phyloP scores from a whole-genome alignment of 805 yeast species.

The Sugiyamaella valdiviana region DNA sequence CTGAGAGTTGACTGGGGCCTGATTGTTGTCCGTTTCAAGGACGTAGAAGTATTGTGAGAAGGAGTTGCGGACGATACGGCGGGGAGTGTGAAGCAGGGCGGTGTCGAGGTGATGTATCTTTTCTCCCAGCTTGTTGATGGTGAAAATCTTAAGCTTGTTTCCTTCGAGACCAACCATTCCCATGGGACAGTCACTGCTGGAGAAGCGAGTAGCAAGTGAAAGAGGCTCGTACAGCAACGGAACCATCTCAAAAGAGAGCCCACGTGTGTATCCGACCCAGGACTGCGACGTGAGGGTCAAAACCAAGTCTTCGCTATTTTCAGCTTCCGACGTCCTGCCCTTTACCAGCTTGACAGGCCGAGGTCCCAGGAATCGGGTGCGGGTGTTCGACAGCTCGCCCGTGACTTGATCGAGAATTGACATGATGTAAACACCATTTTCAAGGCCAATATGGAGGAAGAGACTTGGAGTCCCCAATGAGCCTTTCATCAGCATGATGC shows the following conservation, averaged over 20 bases:
- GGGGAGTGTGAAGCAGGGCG: slow-evolving; percentile 17
- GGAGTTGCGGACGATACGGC: slow-evolving; percentile 14
- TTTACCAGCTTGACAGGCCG: slow-evolving; percentile 48
- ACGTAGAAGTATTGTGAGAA: slow-evolving; percentile 33
- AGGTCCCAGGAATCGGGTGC: slow-evolving; percentile 69
- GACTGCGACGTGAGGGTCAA: slow-evolving; percentile 49
- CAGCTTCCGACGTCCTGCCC: slow-evolving; percentile 25
- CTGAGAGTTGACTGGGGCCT: slow-evolving; percentile 12
- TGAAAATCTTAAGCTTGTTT: slow-evolving; percentile 47
- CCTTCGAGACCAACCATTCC: slow-evolving; percentile 62
- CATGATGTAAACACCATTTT: slow-evolving; percentile 73
- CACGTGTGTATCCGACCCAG: slow-evolving; percentile 46
- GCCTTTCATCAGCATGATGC: slow-evolving; percentile 31
- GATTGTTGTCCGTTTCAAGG: slow-evolving; percentile 42
- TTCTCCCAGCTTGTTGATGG: slow-evolving; percentile 17
- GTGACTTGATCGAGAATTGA: slow-evolving; percentile 50
- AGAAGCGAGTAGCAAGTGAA: slow-evolving; percentile 46
- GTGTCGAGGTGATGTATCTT: slow-evolving; percentile 13
- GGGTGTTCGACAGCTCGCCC: slow-evolving; percentile 59
- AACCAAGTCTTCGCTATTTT: slow-evolving; percentile 29
- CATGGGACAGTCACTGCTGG: slow-evolving; percentile 53
- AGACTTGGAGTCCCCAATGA: slow-evolving; percentile 17
- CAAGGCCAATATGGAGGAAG: slow-evolving; percentile 69
- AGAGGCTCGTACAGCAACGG: slow-evolving; percentile 41
- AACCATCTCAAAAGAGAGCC: slow-evolving; percentile 36